A percentile compares a stretch with the other conserved stretches of the same genome.
Conservation (phyloP, 192 early-diverging fungal genomes). For the Entomortierella parvispora region DNA sequence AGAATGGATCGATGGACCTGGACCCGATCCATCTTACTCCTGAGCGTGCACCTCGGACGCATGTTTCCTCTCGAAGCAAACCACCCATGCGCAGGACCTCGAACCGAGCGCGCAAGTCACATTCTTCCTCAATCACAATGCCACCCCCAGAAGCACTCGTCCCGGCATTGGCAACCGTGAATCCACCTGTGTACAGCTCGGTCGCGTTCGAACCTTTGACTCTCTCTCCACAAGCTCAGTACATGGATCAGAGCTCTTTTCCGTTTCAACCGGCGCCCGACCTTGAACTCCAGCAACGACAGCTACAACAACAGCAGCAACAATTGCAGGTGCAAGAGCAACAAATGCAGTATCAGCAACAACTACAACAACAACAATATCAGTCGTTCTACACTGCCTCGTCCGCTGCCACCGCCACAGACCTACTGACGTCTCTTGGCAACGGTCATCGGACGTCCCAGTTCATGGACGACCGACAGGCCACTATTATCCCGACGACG, state of each 20-base stretch:
- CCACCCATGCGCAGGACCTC: conserved; percentile 6
- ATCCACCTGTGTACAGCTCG: too few species aligned
- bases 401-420: too few species aligned
- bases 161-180: too few species aligned
- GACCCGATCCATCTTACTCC: conserved; percentile 6
- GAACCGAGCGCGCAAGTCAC: conserved; percentile 11
- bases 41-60: not conserved
- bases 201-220: too few species aligned
- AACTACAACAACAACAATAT: conserved; percentile 5
- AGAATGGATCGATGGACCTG: conserved; percentile 28
- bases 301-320: not conserved
- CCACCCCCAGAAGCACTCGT: too few species aligned
- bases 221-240: conserved; percentile 2
- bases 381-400: not conserved
- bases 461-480: not conserved
- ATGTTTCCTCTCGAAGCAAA: not conserved
- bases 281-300: not conserved
- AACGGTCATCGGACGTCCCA: too few species aligned
- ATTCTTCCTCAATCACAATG: conserved; percentile 4
- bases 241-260: not conserved
- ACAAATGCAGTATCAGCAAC: not conserved
- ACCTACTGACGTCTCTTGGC: too few species aligned
- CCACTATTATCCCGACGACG: conserved; percentile 1
- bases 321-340: conserved; percentile 3
- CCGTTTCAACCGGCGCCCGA: too few species aligned